Evolutionary conservation across 768 basidiomycete genomes (phyloP).

Genomic region (Naganishia kalamii): DNA sequence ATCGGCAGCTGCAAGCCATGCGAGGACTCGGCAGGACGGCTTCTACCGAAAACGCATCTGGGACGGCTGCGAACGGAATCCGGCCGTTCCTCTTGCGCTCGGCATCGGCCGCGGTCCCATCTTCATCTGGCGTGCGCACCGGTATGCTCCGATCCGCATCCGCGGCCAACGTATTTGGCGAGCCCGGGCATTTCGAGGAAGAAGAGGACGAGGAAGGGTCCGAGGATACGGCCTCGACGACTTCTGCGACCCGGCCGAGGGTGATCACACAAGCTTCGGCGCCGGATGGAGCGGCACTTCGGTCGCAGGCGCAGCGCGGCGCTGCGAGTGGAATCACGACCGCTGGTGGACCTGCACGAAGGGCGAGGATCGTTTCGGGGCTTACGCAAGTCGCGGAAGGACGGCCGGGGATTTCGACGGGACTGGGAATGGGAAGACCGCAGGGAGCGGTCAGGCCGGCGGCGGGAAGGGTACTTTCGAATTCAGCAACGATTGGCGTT

Average conservation of each 20-base stretch:
- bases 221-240: neutral
- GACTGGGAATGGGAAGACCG: neutral
- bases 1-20: slow-evolving; percentile 2
- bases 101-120: slow-evolving; percentile 1
- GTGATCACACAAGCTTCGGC: slow-evolving; percentile 12
- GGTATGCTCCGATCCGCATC: neutral
- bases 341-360: slow-evolving; percentile 3
- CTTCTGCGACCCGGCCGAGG: slow-evolving; percentile 10
- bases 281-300: neutral
- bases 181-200: neutral
- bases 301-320: slow-evolving; percentile 11
- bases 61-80: neutral
- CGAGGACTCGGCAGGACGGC: neutral
- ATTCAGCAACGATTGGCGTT: neutral
- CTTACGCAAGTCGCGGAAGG: slow-evolving; percentile 13
- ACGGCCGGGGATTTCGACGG: neutral
- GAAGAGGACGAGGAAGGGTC: neutral
- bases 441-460: slow-evolving; percentile 5
- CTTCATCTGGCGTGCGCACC: neutral
- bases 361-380: slow-evolving; percentile 5
- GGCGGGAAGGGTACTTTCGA: slow-evolving; percentile 3
- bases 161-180: slow-evolving; percentile 9
- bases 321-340: neutral
- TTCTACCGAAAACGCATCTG: neutral
- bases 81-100: slow-evolving; percentile 6